A percentile compares a stretch with the other conserved stretches of the same genome.
Evolutionary conservation across 306 rosid genomes (phyloP).

Genomic region (Potentilla sterilis): DNA sequence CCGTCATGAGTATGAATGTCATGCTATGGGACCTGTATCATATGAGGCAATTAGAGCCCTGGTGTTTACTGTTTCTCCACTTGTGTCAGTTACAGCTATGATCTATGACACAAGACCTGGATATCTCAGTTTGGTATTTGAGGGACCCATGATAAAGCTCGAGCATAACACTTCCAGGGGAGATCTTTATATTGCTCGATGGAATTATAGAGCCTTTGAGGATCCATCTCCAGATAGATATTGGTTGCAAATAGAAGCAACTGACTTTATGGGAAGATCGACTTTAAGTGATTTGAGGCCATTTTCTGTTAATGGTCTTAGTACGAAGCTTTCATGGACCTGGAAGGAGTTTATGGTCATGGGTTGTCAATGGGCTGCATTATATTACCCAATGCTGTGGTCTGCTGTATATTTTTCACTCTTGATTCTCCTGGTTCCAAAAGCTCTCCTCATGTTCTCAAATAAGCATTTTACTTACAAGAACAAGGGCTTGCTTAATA

Average conservation of each 20-base stretch:
- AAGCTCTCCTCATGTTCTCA: conserved; percentile 53
- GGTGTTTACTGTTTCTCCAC: conserved; percentile 68
- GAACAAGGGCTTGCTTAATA: conserved; percentile 49
- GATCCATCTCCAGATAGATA: conserved; percentile 71
- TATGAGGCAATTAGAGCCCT: conserved; percentile 70
- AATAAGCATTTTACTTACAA: conserved; percentile 56
- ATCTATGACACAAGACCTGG: conserved; percentile 68
- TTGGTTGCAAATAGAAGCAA: conserved; percentile 88
- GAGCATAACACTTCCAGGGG: conserved; percentile 55
- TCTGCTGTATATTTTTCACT: conserved; percentile 45
- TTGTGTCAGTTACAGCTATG: conserved; percentile 61
- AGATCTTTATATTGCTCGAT: conserved; percentile 67
- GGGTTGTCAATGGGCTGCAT: conserved; percentile 85
- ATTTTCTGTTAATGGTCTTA: conserved; percentile 76
- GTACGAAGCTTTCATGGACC: conserved; percentile 67
- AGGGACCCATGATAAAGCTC: conserved; percentile 52
- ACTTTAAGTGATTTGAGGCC: conserved; percentile 77
- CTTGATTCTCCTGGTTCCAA: conserved; percentile 70
- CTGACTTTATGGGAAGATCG: conserved; percentile 55
- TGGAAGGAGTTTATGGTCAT: conserved; percentile 87
- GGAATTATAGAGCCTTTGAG: conserved; percentile 89
- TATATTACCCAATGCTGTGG: conserved; percentile 76
- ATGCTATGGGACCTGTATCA: conserved; percentile 43
- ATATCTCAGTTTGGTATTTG: conserved; percentile 49
- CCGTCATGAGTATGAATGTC: conserved; percentile 59